Evolutionary conservation across 2,329 filamentous ascomycete species (phyloP), one percentile per base, ranked within the genome.

Genomic region (Aspergillus pseudoglaucus): DNA sequence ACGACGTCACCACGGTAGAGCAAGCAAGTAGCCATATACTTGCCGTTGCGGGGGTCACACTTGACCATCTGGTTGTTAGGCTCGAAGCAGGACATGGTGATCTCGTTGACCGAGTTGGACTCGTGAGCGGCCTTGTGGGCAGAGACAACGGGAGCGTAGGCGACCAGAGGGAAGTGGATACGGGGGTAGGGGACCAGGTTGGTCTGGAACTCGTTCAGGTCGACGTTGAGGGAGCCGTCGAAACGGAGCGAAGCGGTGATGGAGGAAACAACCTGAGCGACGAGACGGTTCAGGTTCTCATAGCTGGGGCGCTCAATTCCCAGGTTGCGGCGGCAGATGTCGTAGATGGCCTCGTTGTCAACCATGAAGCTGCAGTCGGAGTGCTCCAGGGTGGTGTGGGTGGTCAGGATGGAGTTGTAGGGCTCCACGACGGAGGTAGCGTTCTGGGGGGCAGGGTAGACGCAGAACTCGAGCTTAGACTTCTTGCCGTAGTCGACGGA

Each of bases 31-130:
- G 91, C 91, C 91, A 98, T 98, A 83, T 98, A 98, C 82, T 98
- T 98, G 75, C 91, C 91, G 74, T 94, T 90, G 68, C 90, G 90
- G 62, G 91, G 91, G 72, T 98, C 93, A 70, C 91, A 98, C 82
- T 95, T 95, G 72, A 98, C 91, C 91, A 98, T 98, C 85, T 98
- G 91, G 84, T 95, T 96, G 84, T 96, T 88, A 63, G 91, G 90
- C 83, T 98, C 91, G 78, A 98, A 98, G 85, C 91, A 97, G 59
- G 88, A 88, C 84, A 91, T 94, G 74, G 89, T 94, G 79, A 97
- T 96, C 80, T 97, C 93, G 76, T 90, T 87, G 59, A 97, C 91
- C 23, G 88, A 93, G 84, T 96, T 95, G 80, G 90, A 85, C 81
- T 98, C 91, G 79, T 98, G 91, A 51, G 89, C 87, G 62, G 90